Percentiles rank a stretch among this genome's conserved stretches.
These are phyloP conservation scores for Yarrowia keelungensis DNA, from an alignment of 805 yeast genomes.

Conservation along the genomic window DNA sequence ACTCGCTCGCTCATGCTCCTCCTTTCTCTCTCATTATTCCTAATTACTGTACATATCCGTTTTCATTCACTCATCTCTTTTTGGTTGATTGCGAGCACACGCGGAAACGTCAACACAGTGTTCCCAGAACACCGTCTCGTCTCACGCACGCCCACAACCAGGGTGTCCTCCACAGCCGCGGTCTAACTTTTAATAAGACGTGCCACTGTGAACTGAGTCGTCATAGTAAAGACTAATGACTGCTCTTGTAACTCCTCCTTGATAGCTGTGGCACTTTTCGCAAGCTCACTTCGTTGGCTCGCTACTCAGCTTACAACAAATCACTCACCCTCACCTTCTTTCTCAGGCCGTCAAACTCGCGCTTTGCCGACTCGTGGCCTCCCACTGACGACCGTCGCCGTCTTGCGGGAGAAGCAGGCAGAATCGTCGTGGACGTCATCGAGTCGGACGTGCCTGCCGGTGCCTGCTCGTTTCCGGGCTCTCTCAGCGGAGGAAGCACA, in stretches of 20 bases:
- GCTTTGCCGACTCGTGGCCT: slow-evolving; percentile 26
- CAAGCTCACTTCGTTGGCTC: not conserved
- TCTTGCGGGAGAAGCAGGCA: slow-evolving; percentile 21
- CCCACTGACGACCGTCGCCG: slow-evolving; percentile 33
- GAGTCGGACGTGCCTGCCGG: not conserved
- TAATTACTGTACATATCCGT: slow-evolving; percentile 31
- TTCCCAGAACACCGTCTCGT: no score
- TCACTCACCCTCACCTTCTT: slow-evolving; percentile 38
- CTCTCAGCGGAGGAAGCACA: slow-evolving; percentile 30
- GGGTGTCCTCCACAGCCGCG: no score
- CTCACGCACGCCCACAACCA: no score
- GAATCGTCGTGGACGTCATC: slow-evolving; percentile 35
- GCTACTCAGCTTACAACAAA: not conserved
- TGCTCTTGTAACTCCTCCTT: no score
- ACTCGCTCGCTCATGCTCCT: not conserved
- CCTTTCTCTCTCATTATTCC: slow-evolving; percentile 3
- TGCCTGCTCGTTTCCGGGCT: not conserved
- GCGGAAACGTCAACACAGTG: no score
- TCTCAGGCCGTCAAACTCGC: slow-evolving; percentile 35
- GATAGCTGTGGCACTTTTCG: no score
- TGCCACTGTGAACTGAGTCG: no score
- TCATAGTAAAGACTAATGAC: no score
- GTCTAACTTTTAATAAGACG: no score
- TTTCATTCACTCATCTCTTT: slow-evolving; percentile 14
- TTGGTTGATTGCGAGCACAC: not conserved